Percentiles rank a stretch among this genome's conserved stretches.
phyloP scores from a whole-genome alignment of 179 eudicot species.

The Silene coronaria region DNA sequence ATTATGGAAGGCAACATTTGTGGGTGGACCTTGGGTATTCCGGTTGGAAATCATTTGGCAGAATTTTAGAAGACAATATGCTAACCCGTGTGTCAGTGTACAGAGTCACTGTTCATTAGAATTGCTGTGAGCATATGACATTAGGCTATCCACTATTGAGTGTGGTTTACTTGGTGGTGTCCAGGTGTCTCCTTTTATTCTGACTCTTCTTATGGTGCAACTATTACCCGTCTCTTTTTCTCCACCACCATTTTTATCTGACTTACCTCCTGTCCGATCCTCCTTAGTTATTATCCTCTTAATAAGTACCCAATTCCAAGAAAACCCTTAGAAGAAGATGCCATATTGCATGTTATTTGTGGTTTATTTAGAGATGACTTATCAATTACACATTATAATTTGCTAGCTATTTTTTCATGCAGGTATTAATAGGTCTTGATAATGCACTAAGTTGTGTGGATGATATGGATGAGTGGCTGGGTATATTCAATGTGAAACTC shows the following conservation, averaged over 20 bases:
- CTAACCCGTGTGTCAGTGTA: background rate
- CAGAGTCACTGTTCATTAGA: too few species aligned
- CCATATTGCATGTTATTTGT: background rate
- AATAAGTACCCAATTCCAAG: background rate
- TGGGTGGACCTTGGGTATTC: background rate
- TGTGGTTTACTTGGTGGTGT: too few species aligned
- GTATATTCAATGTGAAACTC: constrained; percentile 87
- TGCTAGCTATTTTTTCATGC: constrained; percentile 25
- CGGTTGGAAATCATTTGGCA: background rate
- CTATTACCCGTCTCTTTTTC: background rate
- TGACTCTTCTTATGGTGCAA: background rate
- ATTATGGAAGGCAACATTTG: background rate
- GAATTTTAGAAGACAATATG: background rate
- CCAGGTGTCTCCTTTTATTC: too few species aligned
- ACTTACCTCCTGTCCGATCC: background rate
- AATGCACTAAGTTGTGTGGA: constrained; percentile 66
- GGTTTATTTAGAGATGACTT: background rate
- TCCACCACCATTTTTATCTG: background rate
- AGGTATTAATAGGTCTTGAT: constrained; percentile 84
- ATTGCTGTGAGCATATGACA: too few species aligned
- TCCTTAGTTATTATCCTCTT: background rate
- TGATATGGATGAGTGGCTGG: constrained; percentile 98
- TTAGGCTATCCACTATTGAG: too few species aligned
- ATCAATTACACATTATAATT: constrained; percentile 11
- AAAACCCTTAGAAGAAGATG: background rate